A percentile compares a stretch with the other conserved stretches of the same genome.
Conservation (phyloP, 306 rosid genomes). For the Neltuma alba region DNA sequence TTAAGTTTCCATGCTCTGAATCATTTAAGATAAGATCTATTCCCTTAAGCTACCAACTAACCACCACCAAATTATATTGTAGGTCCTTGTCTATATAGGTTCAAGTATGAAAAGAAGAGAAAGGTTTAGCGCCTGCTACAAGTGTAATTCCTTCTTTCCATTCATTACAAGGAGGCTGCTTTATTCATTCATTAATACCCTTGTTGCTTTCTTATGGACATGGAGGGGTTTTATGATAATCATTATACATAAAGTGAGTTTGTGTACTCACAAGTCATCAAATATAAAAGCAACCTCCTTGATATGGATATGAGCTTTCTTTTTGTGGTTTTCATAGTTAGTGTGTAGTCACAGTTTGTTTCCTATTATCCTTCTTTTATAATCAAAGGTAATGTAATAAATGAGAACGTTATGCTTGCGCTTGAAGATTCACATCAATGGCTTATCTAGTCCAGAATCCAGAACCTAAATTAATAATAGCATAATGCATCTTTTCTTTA, state of each 20-base stretch:
- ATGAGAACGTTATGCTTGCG: not conserved
- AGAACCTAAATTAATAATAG: not conserved
- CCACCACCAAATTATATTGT: constrained; percentile 26
- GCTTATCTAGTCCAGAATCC: not conserved
- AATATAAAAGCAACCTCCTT: not conserved
- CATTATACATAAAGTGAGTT: not conserved
- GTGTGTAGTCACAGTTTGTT: not conserved
- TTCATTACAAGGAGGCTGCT: not conserved
- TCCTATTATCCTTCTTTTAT: not conserved
- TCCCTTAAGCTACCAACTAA: constrained; percentile 24
- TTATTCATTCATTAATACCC: not conserved
- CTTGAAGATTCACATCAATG: not conserved
- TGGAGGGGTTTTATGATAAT: not conserved
- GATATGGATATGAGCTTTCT: not conserved
- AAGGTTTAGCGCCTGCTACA: not conserved
- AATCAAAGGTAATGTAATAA: not conserved
- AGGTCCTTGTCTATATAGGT: constrained; percentile 15
- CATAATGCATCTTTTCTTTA: not conserved
- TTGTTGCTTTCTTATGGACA: not conserved
- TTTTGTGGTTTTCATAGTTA: not conserved
- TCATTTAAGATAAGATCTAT: constrained; percentile 13
- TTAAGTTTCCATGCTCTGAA: constrained; percentile 16
- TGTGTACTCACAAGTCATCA: not conserved
- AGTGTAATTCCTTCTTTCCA: not conserved
- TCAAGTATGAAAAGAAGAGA: constrained; percentile 3